Percentiles rank a stretch among this genome's conserved stretches.
These are phyloP conservation scores for Aphanomyces stellatus DNA, from an alignment of 352 stramenopile genomes.

Conservation along the genomic window DNA sequence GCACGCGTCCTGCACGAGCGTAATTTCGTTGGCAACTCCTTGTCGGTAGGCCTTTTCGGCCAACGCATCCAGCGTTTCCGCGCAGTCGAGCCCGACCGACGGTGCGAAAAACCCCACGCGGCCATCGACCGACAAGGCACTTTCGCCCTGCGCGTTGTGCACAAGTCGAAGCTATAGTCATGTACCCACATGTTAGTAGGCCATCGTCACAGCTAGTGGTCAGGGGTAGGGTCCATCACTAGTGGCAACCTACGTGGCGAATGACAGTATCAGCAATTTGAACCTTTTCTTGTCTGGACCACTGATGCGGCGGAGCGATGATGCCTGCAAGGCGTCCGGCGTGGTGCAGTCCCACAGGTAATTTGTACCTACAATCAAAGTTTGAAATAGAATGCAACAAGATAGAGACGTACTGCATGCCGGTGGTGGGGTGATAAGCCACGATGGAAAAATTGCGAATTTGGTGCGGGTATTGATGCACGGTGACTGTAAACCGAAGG, in stretches of 20 bases:
- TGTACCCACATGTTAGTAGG: neutral
- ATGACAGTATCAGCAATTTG: constrained; percentile 4
- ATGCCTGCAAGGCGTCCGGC: neutral
- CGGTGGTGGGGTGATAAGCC: constrained; percentile 41
- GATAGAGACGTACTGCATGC: neutral
- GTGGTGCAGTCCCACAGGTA: constrained; percentile 9
- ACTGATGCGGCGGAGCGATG: neutral
- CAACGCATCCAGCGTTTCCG: constrained; percentile 1
- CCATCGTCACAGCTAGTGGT: neutral
- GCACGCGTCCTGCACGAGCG: neutral
- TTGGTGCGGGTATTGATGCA: constrained; percentile 53
- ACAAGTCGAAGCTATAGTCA: constrained; percentile 6
- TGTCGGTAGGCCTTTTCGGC: neutral
- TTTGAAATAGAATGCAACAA: too few species aligned
- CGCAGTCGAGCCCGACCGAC: neutral
- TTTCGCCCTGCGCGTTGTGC: constrained; percentile 4
- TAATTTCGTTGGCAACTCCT: neutral
- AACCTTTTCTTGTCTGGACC: neutral
- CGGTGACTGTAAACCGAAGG: constrained; percentile 36
- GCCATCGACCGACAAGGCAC: neutral
- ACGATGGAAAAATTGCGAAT: constrained; percentile 42
- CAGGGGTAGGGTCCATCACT: neutral
- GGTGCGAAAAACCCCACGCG: constrained; percentile 8
- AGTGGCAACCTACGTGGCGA: neutral
- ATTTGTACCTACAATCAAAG: too few species aligned